Conservation (phyloP, 768 basidiomycete genomes). For the Suillus brevipes region DNA sequence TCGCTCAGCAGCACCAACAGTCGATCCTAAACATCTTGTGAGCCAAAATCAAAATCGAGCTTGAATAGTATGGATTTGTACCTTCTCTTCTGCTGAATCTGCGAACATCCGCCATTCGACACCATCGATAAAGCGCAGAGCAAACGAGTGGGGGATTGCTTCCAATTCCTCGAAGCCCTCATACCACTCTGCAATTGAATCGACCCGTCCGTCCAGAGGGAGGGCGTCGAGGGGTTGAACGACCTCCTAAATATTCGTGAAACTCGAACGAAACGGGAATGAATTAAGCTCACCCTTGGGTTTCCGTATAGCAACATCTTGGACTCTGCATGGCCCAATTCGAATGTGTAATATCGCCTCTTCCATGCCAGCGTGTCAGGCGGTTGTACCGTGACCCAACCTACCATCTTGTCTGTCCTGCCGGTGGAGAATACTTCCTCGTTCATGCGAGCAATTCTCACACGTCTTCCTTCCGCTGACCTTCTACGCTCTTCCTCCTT, state of each 20-base stretch:
- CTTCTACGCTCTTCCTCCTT: conserved; percentile 43
- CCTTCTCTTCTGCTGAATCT: conserved; percentile 67
- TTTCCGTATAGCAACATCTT: conserved; percentile 50
- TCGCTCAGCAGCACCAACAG: conserved; percentile 31
- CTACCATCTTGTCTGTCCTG: conserved; percentile 41
- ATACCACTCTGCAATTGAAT: conserved; percentile 57
- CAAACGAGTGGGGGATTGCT: conserved; percentile 67
- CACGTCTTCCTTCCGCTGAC: conserved; percentile 38
- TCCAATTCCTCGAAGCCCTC: conserved; percentile 69
- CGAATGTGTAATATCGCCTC: conserved; percentile 61
- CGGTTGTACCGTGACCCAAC: conserved; percentile 65
- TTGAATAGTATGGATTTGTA: conserved; percentile 15
- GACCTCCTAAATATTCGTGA: conserved; percentile 28
- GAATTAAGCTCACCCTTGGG: conserved; percentile 42
- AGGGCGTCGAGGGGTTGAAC: conserved; percentile 33
- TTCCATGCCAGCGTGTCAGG: conserved; percentile 58
- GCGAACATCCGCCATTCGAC: conserved; percentile 58
- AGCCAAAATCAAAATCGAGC: neutral
- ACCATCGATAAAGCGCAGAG: conserved; percentile 56
- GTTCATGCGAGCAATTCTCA: conserved; percentile 48
- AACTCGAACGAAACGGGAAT: neutral
- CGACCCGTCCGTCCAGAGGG: conserved; percentile 47
- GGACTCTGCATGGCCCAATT: conserved; percentile 35
- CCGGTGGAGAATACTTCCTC: conserved; percentile 45
- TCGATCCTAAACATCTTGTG: conserved; percentile 20